A percentile compares a stretch with the other conserved stretches of the same genome.
Evolutionary conservation across 2,329 filamentous ascomycete genomes (phyloP).

Genomic region (Fusarium newnesense): DNA sequence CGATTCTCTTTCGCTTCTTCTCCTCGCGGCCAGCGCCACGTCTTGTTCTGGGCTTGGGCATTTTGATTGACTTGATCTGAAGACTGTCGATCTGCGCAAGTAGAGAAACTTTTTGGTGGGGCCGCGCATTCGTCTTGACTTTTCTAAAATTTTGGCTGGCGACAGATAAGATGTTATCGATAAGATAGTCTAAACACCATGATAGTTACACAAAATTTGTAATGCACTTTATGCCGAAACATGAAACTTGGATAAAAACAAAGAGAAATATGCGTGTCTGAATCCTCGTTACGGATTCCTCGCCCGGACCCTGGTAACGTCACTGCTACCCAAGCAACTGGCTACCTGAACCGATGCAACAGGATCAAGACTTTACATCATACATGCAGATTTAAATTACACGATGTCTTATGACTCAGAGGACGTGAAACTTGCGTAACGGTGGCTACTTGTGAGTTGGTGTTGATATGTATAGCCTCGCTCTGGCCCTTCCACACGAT

Average conservation of each 20-base stretch:
- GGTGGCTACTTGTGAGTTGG: background rate
- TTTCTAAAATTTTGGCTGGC: conserved; percentile 22
- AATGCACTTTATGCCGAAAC: background rate
- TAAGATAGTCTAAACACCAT: background rate
- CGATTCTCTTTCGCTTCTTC: conserved; percentile 53
- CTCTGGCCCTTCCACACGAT: background rate
- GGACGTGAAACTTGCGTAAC: background rate
- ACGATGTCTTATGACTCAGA: background rate
- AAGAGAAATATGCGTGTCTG: background rate
- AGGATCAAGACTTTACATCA: background rate
- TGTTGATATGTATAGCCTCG: background rate
- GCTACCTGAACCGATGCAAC: background rate
- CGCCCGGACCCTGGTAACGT: background rate
- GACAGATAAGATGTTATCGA: conserved; percentile 36
- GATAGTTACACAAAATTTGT: background rate
- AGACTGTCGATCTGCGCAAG: conserved; percentile 3
- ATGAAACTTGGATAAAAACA: background rate
- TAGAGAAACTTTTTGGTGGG: conserved; percentile 28
- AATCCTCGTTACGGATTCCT: background rate
- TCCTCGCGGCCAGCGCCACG: conserved; percentile 53
- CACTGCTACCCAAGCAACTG: background rate
- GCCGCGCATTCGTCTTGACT: conserved; percentile 33
- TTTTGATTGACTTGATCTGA: conserved; percentile 37
- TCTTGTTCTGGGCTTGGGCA: conserved; percentile 59
- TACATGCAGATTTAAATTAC: background rate